phyloP scores from a whole-genome alignment of 1,139 yeast genomes.

The Candida sojae region DNA sequence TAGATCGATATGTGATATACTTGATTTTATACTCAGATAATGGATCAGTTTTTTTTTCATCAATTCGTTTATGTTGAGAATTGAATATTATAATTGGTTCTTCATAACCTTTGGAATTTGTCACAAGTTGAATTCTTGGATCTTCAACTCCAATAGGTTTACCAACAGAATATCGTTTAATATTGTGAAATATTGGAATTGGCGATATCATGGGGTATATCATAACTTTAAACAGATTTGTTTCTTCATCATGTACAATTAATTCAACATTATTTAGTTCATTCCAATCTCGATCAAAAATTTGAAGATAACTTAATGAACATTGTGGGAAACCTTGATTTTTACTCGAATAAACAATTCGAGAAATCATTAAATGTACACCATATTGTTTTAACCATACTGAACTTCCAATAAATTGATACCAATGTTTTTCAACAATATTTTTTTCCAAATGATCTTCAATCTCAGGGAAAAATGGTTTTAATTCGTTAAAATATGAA shows the following conservation, averaged over 20 bases:
- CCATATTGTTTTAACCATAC: conserved; percentile 45
- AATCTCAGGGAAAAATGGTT: conserved; percentile 28
- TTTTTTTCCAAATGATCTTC: conserved; percentile 25
- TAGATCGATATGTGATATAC: conserved; percentile 25
- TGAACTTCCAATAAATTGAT: conserved; percentile 38
- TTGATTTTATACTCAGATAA: conserved; percentile 17
- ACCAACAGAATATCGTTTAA: conserved; percentile 18
- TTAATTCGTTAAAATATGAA: conserved; percentile 24
- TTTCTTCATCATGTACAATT: conserved; percentile 25
- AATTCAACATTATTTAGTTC: conserved; percentile 33
- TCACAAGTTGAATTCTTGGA: conserved; percentile 40
- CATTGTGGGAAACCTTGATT: conserved; percentile 32
- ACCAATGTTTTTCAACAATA: conserved; percentile 36
- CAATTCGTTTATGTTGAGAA: conserved; percentile 23
- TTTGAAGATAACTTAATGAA: conserved; percentile 37
- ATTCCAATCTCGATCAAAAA: conserved; percentile 40
- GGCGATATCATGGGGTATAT: conserved; percentile 28
- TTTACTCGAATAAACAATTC: conserved; percentile 33
- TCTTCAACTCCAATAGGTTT: conserved; percentile 49
- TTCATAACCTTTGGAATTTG: conserved; percentile 30
- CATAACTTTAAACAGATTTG: conserved; percentile 13
- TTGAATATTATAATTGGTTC: conserved; percentile 36
- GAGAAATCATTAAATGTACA: conserved; percentile 37
- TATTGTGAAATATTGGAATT: conserved; percentile 31
- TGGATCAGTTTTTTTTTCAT: conserved; percentile 21